These are phyloP conservation scores for Berkeleyomyces basicola DNA, from an alignment of 2,329 filamentous ascomycete species.

Conservation along the genomic window DNA sequence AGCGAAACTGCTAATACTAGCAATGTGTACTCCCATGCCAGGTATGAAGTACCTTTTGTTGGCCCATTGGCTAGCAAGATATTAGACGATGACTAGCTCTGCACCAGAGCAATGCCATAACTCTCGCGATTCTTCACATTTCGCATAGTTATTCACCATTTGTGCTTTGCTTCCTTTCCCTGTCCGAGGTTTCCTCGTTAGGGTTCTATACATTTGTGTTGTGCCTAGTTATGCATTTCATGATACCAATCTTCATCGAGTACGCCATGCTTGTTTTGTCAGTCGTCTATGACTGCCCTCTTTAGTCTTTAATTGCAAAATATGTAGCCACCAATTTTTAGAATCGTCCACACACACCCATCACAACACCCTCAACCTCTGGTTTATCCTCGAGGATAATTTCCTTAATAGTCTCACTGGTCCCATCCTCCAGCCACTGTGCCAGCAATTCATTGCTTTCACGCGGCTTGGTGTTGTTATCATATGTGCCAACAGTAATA, in stretches of 20 bases:
- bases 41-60: slow-evolving; percentile 78
- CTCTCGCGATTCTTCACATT: too few relatives aligned
- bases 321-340: neutral
- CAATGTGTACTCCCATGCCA: slow-evolving; percentile 17
- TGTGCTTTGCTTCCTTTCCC: neutral
- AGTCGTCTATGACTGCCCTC: neutral
- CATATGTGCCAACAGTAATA: slow-evolving; percentile 74
- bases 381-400: slow-evolving; percentile 34
- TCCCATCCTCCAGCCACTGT: slow-evolving; percentile 50
- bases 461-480: slow-evolving; percentile 63
- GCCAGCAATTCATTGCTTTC: slow-evolving; percentile 79
- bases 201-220: neutral
- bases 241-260: too few relatives aligned
- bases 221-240: neutral
- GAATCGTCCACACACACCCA: slow-evolving; percentile 22
- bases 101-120: neutral
- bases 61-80: slow-evolving; percentile 75
- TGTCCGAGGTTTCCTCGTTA: neutral
- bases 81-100: slow-evolving; percentile 60
- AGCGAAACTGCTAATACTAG: slow-evolving; percentile 15
- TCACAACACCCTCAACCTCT: slow-evolving; percentile 30
- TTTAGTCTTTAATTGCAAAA: neutral
- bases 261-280: neutral
- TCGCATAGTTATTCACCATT: neutral
- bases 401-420: slow-evolving; percentile 29